Percentiles rank a stretch among this genome's conserved stretches.
Evolutionary conservation across 78 protist genomes (phyloP).

Genomic region (Polysphondylium violaceum): DNA sequence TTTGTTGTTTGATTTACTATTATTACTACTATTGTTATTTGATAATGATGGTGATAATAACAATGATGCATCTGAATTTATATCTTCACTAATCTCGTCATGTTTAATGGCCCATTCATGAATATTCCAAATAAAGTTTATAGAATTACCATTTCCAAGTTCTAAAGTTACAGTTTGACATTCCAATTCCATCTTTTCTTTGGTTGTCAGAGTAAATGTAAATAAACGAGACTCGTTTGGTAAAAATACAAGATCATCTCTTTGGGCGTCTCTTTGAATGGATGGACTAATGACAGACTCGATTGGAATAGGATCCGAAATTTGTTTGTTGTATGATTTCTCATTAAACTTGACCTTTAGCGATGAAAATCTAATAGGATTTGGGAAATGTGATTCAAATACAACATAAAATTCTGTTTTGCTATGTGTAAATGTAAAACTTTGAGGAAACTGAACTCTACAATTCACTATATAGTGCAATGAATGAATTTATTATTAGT

Average conservation of each 20-base stretch:
- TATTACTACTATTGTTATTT: neutral
- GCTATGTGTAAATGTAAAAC: constrained; percentile 44
- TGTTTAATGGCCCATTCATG: constrained; percentile 77
- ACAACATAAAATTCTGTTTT: constrained; percentile 73
- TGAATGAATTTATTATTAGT: neutral
- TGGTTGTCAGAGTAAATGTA: constrained; percentile 29
- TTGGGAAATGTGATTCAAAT: constrained; percentile 73
- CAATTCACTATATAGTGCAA: constrained; percentile 21
- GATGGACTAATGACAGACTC: neutral
- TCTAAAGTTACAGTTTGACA: constrained; percentile 62
- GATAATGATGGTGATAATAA: neutral
- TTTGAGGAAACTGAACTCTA: constrained; percentile 64
- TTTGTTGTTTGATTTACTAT: neutral
- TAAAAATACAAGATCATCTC: constrained; percentile 54
- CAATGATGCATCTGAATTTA: neutral
- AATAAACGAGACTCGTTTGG: constrained; percentile 71
- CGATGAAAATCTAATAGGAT: constrained; percentile 39
- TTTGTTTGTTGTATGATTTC: constrained; percentile 21
- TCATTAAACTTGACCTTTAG: constrained; percentile 33
- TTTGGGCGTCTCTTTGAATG: constrained; percentile 1
- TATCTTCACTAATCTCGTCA: constrained; percentile 20
- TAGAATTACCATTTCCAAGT: constrained; percentile 11
- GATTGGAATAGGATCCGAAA: constrained; percentile 5
- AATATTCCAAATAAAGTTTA: constrained; percentile 65
- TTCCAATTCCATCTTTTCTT: constrained; percentile 70